A percentile compares a stretch with the other conserved stretches of the same genome.
Evolutionary conservation across 371 early-diverging fungal genomes (phyloP).

Genomic region (Choanephora cucurbitarum): DNA sequence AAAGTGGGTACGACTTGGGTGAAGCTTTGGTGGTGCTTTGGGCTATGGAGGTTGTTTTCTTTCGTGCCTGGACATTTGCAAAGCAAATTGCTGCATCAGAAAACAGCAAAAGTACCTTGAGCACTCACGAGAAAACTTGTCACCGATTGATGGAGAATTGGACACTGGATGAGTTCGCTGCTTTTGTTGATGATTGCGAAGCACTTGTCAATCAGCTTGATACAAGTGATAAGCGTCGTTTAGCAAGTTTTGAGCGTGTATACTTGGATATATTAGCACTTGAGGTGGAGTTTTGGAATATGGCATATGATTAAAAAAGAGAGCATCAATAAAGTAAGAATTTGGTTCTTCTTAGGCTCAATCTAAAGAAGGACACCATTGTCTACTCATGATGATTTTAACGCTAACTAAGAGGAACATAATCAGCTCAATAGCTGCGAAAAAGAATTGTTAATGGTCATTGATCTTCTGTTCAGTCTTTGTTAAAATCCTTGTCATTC

Average conservation of each 20-base stretch:
- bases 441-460: no score
- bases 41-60: constrained; percentile 34
- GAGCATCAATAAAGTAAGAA: neutral
- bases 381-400: no score
- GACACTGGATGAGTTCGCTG: constrained; percentile 23
- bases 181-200: constrained; percentile 26
- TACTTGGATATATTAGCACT: constrained; percentile 22
- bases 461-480: no score
- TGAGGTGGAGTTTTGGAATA: constrained; percentile 30
- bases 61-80: constrained; percentile 23
- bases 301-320: constrained; percentile 17
- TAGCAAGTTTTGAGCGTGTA: constrained; percentile 23
- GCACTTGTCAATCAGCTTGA: constrained; percentile 16
- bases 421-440: no score
- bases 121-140: constrained; percentile 17
- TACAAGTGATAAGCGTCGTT: constrained; percentile 11
- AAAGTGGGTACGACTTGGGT: constrained; percentile 27
- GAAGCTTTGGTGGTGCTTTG: constrained; percentile 29
- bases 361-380: no score
- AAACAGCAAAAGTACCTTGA: neutral
- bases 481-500: constrained; percentile 11
- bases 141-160: constrained; percentile 26
- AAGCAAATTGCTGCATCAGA: neutral
- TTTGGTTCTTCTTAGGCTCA: no score
- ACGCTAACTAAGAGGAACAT: no score